Conservation (phyloP, 2,329 filamentous ascomycete genomes). For the Colletotrichum australisinense region DNA sequence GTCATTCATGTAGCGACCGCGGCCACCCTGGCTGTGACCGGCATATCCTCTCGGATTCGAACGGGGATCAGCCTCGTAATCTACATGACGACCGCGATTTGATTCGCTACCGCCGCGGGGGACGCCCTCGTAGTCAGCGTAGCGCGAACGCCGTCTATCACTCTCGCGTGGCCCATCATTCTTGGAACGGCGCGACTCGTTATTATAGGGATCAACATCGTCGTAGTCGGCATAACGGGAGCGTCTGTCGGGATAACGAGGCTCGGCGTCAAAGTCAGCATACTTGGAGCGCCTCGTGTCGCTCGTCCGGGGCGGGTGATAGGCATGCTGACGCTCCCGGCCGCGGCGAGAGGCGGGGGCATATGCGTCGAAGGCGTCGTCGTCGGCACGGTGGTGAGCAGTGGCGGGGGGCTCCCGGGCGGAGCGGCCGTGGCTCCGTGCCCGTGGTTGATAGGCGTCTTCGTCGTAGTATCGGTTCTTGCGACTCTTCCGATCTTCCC, state of each 20-base stretch:
- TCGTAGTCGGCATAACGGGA: conserved; percentile 23
- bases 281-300: conserved; percentile 33
- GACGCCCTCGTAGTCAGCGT: conserved; percentile 4
- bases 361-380: conserved; percentile 11
- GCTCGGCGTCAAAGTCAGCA: conserved; percentile 19
- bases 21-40: conserved; percentile 7
- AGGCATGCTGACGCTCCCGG: conserved; percentile 26
- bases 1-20: conserved; percentile 8
- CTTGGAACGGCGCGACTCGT: neutral
- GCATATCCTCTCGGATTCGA: neutral
- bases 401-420: neutral
- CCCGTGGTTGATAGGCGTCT: neutral
- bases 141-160: conserved; percentile 4
- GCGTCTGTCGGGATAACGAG: neutral
- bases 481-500: neutral
- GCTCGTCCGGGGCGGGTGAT: conserved; percentile 32
- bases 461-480: conserved; percentile 11
- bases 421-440: conserved; percentile 19
- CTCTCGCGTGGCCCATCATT: neutral
- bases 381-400: neutral
- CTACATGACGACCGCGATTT: neutral
- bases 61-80: neutral
- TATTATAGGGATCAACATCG: neutral
- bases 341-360: conserved; percentile 17
- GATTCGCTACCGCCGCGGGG: neutral